phyloP scores from a whole-genome alignment of 2,329 filamentous ascomycete genomes.

The Leptographium lundbergii region DNA sequence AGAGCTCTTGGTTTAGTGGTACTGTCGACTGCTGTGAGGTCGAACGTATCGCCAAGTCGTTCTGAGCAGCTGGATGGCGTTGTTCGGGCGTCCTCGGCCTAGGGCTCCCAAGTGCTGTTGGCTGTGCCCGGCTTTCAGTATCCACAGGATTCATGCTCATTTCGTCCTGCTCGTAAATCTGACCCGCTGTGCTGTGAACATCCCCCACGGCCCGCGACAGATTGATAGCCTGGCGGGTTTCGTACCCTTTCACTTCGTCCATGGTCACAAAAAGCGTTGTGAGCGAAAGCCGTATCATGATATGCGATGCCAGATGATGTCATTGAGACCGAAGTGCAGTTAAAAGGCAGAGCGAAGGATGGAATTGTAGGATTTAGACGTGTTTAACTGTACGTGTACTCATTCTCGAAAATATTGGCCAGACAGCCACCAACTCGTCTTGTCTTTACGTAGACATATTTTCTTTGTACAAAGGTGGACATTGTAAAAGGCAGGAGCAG shows the following conservation, averaged over 20 bases:
- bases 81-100: background rate
- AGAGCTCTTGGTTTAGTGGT: background rate
- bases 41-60: background rate
- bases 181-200: background rate
- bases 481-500: background rate
- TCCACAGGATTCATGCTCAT: slow-evolving; percentile 9
- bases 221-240: slow-evolving; percentile 16
- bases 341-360: background rate
- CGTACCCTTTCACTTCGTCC: slow-evolving; percentile 26
- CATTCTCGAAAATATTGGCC: background rate
- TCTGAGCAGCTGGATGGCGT: background rate
- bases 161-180: slow-evolving; percentile 11
- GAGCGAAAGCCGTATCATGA: slow-evolving; percentile 28
- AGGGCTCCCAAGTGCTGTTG: background rate
- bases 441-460: no score
- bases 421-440: no score
- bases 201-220: slow-evolving; percentile 20
- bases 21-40: background rate
- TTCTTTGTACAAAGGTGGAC: background rate
- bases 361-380: background rate
- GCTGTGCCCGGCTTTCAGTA: background rate
- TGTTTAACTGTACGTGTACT: background rate
- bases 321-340: background rate
- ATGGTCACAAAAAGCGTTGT: slow-evolving; percentile 27
- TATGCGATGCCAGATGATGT: background rate